Evolutionary conservation across 768 basidiomycete genomes (phyloP).

Genomic region (Boletus pseudo-olivaceus): DNA sequence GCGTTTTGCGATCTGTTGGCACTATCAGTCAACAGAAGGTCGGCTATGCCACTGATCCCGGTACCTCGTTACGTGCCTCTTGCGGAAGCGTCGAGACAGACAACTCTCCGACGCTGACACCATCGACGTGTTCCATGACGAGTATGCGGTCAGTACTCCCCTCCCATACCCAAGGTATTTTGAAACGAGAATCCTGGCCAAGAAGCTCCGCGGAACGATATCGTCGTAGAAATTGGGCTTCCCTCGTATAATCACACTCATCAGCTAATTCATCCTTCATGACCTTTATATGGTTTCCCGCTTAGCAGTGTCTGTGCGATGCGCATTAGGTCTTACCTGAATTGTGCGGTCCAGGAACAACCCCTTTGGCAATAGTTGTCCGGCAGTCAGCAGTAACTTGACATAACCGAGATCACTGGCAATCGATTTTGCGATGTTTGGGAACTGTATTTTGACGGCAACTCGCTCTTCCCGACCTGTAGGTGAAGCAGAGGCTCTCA

Average conservation of each 20-base stretch:
- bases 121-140: constrained; percentile 84
- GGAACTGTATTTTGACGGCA: constrained; percentile 93
- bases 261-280: constrained; percentile 88
- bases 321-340: constrained; percentile 39
- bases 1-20: constrained; percentile 69
- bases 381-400: constrained; percentile 75
- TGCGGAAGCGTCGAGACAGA: constrained; percentile 54
- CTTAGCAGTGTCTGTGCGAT: neutral
- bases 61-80: constrained; percentile 68
- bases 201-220: constrained; percentile 54
- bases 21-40: neutral
- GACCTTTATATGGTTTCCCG: constrained; percentile 43
- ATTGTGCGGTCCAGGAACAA: constrained; percentile 89
- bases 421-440: constrained; percentile 84
- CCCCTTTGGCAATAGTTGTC: constrained; percentile 79
- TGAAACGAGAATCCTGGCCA: constrained; percentile 64
- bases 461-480: constrained; percentile 56
- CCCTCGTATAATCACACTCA: constrained; percentile 87
- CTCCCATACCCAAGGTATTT: constrained; percentile 83
- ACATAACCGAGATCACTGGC: constrained; percentile 85
- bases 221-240: constrained; percentile 64
- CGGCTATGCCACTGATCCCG: constrained; percentile 3
- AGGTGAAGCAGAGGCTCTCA: constrained; percentile 50
- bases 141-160: constrained; percentile 79
- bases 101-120: constrained; percentile 74